phyloP scores from a whole-genome alignment of 495 filamentous ascomycete species.

The Xylaria sp. region DNA sequence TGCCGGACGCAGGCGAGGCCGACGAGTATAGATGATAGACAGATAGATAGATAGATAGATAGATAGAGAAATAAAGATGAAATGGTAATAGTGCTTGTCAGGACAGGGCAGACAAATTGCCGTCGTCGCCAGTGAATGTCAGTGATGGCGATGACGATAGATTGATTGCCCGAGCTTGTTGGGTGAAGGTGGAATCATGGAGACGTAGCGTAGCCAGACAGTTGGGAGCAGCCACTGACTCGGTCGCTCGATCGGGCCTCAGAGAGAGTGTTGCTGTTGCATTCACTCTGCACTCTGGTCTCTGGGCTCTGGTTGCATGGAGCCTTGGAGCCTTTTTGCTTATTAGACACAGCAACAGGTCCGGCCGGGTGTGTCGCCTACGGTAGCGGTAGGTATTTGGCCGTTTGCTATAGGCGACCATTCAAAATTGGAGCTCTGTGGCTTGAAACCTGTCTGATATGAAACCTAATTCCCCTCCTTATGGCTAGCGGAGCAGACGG shows the following conservation, averaged over 20 bases:
- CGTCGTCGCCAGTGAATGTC: background rate
- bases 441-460: constrained; percentile 30
- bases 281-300: too few species aligned
- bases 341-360: constrained; percentile 8
- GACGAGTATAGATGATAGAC: background rate
- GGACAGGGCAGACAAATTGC: background rate
- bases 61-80: background rate
- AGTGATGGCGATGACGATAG: constrained; percentile 12
- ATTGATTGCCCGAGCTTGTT: constrained; percentile 14
- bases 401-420: constrained; percentile 27
- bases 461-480: constrained; percentile 22
- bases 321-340: constrained; percentile 4
- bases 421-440: constrained; percentile 24
- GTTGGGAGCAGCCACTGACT: constrained; percentile 21
- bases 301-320: constrained; percentile 19
- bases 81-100: background rate
- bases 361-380: background rate
- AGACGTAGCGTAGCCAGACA: constrained; percentile 24
- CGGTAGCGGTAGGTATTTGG: constrained; percentile 25
- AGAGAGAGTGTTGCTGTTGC: constrained; percentile 1
- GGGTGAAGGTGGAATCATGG: constrained; percentile 25
- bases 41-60: background rate
- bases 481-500: constrained; percentile 20
- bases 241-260: constrained; percentile 6
- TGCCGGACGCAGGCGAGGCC: background rate